Evolutionary conservation across 176 grass and related monocot genomes (phyloP), one percentile per base, ranked within the genome.

Genomic region (Oryza punctata): DNA sequence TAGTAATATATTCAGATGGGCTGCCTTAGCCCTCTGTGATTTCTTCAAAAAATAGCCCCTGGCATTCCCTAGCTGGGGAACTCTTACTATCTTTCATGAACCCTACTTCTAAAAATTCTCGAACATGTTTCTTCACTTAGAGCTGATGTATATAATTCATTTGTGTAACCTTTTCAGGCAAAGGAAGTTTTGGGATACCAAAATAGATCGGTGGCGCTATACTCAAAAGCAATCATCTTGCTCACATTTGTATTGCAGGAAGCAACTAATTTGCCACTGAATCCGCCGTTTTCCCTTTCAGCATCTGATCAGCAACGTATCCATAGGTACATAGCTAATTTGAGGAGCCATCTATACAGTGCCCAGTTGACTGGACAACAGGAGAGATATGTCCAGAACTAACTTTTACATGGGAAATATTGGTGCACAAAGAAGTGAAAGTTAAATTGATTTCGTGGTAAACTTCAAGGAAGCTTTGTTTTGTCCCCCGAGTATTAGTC

Each of bases 141-240:
- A 67, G 11, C 32, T 43, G 7, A 21, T 85, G n/a, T 69, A 44
- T 12, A 14, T 27, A 32, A 50, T 69, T 63, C 21, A 75, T 46
- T 24, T 63, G 21, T 30, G 29, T 25, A 41, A 25, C 44, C 50
- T 4, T 83, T 86, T 69, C 82, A 94, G 93, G 82, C 90, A 5
- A 82, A 92, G 29, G 93, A 94, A 80, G 67, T 94, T 73, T 77
- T 90, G 81, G 90, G 87, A 7, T 76, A 87, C 15, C 72, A 78
- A 74, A 94, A 52, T 50, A 81, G 40, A 80, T 91, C 93, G 3
- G 60, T 65, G 6, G 47, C 25, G 2, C 88, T 89, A 59, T 94
- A 92, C 72, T 92, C 85, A 65, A 94, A 92, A 85, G 82, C 93
- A 73, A 94, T 94, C 59, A 92, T 84, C 30, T 85, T 92, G 37